Base-by-base conservation (phyloP, 2,329 filamentous ascomycete species). In the Colletotrichum sojae region DNA sequence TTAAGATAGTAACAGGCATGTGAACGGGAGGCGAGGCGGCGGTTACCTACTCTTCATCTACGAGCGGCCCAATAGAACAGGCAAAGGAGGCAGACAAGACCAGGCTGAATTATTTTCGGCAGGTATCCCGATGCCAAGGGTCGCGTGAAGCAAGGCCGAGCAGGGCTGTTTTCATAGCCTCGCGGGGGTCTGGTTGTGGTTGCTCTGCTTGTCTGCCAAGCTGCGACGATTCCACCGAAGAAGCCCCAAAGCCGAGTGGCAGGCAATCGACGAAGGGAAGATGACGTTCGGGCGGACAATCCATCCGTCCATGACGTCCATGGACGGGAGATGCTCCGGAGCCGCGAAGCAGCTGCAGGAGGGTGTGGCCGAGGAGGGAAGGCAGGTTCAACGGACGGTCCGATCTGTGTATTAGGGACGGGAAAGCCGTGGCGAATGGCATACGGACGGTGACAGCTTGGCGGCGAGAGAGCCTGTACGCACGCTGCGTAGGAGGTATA, bases 181-280 rank as follows among this genome's bases (percentile, higher is more conserved):
- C 48, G 48, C 27, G 60, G 39, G 39, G 46, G 27, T 3, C 25
- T 25, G 22, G 22, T 25, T 25, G 22, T 4, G 22, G 12, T 36
- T 51, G 63, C 63, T 18, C 15, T 31, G 64, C 56, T 51, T 48
- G 55, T 18, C 15, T 31, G 64, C 56, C 63, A 66, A 49, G 63
- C 9, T 16, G 57, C 16, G 8, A 49, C 31, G 18, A 59, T 45
- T 55, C 25, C 12, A 39, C 25, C 22, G 22, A 5, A 4, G 43
- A 22, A 15, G 43, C 20, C 1, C 31, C 31, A 36, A 36, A 10
- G 56, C 9, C n/a, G 45, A 12, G 45, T 22, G 22, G 45, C n/a
- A 22, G 45, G 56, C 43, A 10, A n/a, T 43, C 40, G 43, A 20
- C 31, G 36, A 56, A 12, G 16, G 25, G 36, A 27, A 16, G 39